phyloP scores from a whole-genome alignment of 306 rosid species.

The Vigna unguiculata region DNA sequence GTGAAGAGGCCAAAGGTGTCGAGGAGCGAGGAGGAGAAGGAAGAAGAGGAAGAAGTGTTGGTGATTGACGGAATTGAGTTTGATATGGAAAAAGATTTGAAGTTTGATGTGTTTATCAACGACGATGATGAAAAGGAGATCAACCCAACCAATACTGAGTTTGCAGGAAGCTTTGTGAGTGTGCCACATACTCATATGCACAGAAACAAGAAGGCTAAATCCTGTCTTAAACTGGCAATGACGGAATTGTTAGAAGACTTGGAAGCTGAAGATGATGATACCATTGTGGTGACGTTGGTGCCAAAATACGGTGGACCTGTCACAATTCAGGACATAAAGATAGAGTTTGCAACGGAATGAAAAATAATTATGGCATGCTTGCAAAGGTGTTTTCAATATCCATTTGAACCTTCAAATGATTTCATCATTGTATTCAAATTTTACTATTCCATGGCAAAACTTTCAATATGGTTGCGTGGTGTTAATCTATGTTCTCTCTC shows the following conservation, averaged over 20 bases:
- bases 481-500: too few species aligned
- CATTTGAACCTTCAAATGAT: neutral
- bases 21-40: slow-evolving; percentile 54
- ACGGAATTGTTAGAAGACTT: slow-evolving; percentile 69
- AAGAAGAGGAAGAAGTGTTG: slow-evolving; percentile 55
- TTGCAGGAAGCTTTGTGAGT: slow-evolving; percentile 78
- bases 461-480: too few species aligned
- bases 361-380: neutral
- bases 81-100: slow-evolving; percentile 46
- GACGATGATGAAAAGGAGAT: slow-evolving; percentile 62
- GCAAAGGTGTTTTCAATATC: neutral
- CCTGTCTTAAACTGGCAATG: slow-evolving; percentile 57
- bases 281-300: slow-evolving; percentile 61
- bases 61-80: slow-evolving; percentile 56
- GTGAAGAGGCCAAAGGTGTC: slow-evolving; percentile 60
- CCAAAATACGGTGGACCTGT: slow-evolving; percentile 62
- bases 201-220: slow-evolving; percentile 34
- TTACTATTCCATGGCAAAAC: too few species aligned
- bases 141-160: slow-evolving; percentile 55
- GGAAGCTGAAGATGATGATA: slow-evolving; percentile 66
- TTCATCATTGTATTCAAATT: too few species aligned
- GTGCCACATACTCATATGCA: slow-evolving; percentile 57
- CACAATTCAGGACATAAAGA: slow-evolving; percentile 51
- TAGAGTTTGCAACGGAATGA: slow-evolving; percentile 41
- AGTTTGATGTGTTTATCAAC: slow-evolving; percentile 71